Evolutionary conservation across 352 stramenopile genomes (phyloP).

Genomic region (Phytophthora pistaciae): DNA sequence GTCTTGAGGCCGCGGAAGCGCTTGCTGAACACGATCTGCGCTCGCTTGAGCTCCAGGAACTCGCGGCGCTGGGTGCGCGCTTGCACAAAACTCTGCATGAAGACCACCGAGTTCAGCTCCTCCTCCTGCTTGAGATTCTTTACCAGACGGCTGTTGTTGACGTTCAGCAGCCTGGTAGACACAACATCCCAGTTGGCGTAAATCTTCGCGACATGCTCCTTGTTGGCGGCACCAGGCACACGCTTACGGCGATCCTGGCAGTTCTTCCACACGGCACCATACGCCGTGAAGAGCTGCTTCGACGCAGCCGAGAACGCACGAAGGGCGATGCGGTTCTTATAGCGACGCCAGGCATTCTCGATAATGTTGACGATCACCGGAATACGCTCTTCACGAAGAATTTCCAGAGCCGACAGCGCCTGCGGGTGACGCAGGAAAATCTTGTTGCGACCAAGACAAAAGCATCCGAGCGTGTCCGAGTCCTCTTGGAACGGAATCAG

Average conservation of each 20-base stretch:
- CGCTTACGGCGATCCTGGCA: slow-evolving; percentile 78
- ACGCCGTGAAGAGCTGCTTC: slow-evolving; percentile 58
- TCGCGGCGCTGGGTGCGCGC: slow-evolving; percentile 54
- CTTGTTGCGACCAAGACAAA: slow-evolving; percentile 88
- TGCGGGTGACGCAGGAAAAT: slow-evolving; percentile 92
- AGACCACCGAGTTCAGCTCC: slow-evolving; percentile 73
- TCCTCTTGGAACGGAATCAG: slow-evolving; percentile 83
- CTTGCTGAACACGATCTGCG: slow-evolving; percentile 83
- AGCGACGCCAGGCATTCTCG: slow-evolving; percentile 86
- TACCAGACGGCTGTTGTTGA: slow-evolving; percentile 51
- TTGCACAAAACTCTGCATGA: slow-evolving; percentile 80
- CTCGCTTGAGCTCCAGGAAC: slow-evolving; percentile 66
- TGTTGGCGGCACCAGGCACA: slow-evolving; percentile 59
- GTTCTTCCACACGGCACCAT: slow-evolving; percentile 68
- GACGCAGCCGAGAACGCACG: slow-evolving; percentile 66
- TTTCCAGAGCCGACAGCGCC: slow-evolving; percentile 88
- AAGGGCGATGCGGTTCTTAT: slow-evolving; percentile 79
- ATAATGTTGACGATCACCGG: slow-evolving; percentile 84
- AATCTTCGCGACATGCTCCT: slow-evolving; percentile 57
- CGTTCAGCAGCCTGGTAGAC: slow-evolving; percentile 59
- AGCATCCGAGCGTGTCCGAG: slow-evolving; percentile 76
- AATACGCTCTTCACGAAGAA: slow-evolving; percentile 82
- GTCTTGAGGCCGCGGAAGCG: slow-evolving; percentile 79
- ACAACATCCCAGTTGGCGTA: slow-evolving; percentile 73
- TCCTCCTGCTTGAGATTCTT: slow-evolving; percentile 68